These are phyloP conservation scores for Solanum medicagineum DNA, from an alignment of 257 asterid genomes.

Conservation along the genomic window DNA sequence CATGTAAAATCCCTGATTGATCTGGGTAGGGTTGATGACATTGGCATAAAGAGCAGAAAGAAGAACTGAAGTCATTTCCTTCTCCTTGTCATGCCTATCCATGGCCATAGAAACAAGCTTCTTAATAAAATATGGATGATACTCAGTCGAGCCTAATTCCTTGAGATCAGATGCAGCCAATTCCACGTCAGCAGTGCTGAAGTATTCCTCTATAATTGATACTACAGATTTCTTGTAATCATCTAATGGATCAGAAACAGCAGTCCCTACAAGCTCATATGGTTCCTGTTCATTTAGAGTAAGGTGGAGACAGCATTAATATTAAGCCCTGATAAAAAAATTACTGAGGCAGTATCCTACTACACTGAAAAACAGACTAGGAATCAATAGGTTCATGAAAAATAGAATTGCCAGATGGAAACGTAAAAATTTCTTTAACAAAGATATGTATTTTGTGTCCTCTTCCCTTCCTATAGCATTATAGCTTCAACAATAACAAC, in stretches of 20 bases:
- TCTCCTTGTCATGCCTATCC: constrained; percentile 95
- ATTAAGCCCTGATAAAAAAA: neutral
- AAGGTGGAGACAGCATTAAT: neutral
- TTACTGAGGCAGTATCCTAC: neutral
- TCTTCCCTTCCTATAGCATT: neutral
- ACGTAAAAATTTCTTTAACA: neutral
- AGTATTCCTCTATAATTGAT: constrained; percentile 78
- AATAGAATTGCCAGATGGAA: neutral
- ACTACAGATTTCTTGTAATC: constrained; percentile 72
- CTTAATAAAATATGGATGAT: constrained; percentile 83
- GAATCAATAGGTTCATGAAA: neutral
- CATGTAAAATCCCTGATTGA: constrained; percentile 67
- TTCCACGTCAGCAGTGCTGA: constrained; percentile 76
- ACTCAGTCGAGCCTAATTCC: constrained; percentile 74
- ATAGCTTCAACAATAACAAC: neutral
- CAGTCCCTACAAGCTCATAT: constrained; percentile 72
- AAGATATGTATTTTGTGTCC: neutral
- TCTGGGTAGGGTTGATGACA: constrained; percentile 60
- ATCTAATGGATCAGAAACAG: constrained; percentile 58
- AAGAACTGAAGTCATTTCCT: constrained; percentile 96
- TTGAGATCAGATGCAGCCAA: constrained; percentile 76
- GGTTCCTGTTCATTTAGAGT: constrained; percentile 61
- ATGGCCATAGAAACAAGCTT: constrained; percentile 89
- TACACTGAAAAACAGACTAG: neutral
- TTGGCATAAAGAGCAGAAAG: constrained; percentile 87